Evolutionary conservation across 2,329 filamentous ascomycete species (phyloP).

Genomic region (Penicillium sp.): DNA sequence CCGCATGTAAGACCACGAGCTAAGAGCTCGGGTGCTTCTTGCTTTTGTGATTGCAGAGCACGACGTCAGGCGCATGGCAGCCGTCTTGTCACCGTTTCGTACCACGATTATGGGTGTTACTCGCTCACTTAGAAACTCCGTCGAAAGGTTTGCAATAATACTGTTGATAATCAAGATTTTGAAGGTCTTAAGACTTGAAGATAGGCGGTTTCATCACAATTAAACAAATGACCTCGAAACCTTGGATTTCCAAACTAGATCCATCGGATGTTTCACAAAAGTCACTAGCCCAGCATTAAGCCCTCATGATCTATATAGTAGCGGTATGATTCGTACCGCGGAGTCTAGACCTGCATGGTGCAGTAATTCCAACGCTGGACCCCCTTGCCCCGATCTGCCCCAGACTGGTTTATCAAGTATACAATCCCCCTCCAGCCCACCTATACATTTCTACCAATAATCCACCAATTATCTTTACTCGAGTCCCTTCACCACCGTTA

Average conservation of each 20-base stretch:
- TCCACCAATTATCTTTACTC: background rate
- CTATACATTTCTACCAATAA: background rate
- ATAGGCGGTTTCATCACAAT: background rate
- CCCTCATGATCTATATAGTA: background rate
- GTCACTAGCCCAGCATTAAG: background rate
- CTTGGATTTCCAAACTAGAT: background rate
- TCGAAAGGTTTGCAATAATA: background rate
- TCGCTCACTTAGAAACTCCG: background rate
- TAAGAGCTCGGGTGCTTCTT: background rate
- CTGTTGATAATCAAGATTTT: background rate
- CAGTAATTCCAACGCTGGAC: slow-evolving; percentile 4
- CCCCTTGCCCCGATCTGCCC: slow-evolving; percentile 16
- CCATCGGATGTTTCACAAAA: background rate
- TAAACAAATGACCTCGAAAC: background rate
- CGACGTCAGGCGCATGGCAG: background rate
- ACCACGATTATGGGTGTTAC: background rate
- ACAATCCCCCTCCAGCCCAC: background rate
- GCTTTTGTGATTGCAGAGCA: background rate
- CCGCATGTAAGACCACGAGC: background rate
- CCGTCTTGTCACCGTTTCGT: background rate
- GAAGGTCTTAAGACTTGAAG: background rate
- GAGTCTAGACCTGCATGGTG: slow-evolving; percentile 1
- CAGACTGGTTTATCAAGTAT: slow-evolving; percentile 10
- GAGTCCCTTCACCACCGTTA: background rate
- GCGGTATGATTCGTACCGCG: background rate